A percentile compares a stretch with the other conserved stretches of the same genome.
Evolutionary conservation across 495 filamentous ascomycete species (phyloP).

Genomic region (Penicillium atrosanguineum): DNA sequence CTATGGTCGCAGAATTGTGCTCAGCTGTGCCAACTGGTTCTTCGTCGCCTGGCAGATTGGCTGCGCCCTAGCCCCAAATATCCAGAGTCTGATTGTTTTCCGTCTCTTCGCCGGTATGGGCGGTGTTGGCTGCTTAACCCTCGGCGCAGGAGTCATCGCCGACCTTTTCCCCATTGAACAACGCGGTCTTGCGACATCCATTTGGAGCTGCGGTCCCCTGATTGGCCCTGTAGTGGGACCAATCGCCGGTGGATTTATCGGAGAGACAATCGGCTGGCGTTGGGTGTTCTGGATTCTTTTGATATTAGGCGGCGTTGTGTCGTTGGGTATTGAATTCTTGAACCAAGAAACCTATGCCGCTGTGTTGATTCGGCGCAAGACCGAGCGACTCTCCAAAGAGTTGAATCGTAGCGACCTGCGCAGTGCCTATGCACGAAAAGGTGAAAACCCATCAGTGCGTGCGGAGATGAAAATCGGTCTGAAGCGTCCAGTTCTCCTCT

Average conservation of each 20-base stretch:
- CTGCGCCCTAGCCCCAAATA: conserved; percentile 61
- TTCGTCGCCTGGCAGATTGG: conserved; percentile 63
- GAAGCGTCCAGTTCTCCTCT: conserved; percentile 46
- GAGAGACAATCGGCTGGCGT: conserved; percentile 53
- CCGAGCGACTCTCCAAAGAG: conserved; percentile 34
- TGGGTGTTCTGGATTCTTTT: conserved; percentile 63
- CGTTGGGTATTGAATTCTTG: conserved; percentile 43
- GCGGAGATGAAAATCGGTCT: conserved; percentile 31
- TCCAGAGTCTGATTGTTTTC: conserved; percentile 58
- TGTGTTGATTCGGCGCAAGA: conserved; percentile 50
- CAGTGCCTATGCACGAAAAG: conserved; percentile 36
- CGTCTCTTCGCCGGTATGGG: conserved; percentile 64
- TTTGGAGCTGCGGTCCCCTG: conserved; percentile 52
- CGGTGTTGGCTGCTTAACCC: conserved; percentile 44
- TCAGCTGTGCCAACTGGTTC: conserved; percentile 48
- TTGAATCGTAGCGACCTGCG: conserved; percentile 42
- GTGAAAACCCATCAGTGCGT: neutral
- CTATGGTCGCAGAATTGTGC: conserved; percentile 53
- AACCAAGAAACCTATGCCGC: conserved; percentile 53
- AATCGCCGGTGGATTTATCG: conserved; percentile 54
- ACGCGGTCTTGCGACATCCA: conserved; percentile 57
- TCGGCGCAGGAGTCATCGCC: conserved; percentile 54
- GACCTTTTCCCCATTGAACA: conserved; percentile 57
- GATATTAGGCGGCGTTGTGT: conserved; percentile 42
- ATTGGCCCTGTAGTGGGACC: conserved; percentile 52